phyloP scores from a whole-genome alignment of 345 rosid species.

The Eucalyptus melliodora region DNA sequence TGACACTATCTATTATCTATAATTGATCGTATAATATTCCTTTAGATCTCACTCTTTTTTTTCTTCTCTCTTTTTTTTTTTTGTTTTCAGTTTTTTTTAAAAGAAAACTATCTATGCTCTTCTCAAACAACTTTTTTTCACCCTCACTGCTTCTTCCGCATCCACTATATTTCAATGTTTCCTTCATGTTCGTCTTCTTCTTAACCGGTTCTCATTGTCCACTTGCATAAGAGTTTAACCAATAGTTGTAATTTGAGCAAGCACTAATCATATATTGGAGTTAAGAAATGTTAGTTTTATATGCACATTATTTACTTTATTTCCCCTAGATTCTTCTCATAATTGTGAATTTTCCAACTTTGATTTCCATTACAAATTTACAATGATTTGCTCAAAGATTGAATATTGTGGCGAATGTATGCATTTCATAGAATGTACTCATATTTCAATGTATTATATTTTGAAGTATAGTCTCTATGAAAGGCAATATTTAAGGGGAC shows the following conservation, averaged over 20 bases:
- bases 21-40: not conserved
- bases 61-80: not conserved
- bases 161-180: not conserved
- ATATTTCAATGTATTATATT: not conserved
- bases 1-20: not conserved
- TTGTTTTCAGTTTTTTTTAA: not conserved
- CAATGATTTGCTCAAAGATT: too few relatives aligned
- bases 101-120: not conserved
- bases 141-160: not conserved
- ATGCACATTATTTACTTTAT: too few relatives aligned
- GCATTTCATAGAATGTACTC: not conserved
- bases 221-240: not conserved
- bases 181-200: not conserved
- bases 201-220: not conserved
- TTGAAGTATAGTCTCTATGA: not conserved
- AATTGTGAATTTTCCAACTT: too few relatives aligned
- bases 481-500: not conserved
- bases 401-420: not conserved
- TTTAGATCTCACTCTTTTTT: not conserved
- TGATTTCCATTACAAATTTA: too few relatives aligned
- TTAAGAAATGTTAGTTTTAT: too few relatives aligned
- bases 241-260: too few relatives aligned
- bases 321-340: too few relatives aligned
- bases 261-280: too few relatives aligned
- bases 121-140: not conserved